These are phyloP conservation scores for Ophidiomyces ophidiicola DNA, from an alignment of 2,329 filamentous ascomycete genomes.

Conservation along the genomic window DNA sequence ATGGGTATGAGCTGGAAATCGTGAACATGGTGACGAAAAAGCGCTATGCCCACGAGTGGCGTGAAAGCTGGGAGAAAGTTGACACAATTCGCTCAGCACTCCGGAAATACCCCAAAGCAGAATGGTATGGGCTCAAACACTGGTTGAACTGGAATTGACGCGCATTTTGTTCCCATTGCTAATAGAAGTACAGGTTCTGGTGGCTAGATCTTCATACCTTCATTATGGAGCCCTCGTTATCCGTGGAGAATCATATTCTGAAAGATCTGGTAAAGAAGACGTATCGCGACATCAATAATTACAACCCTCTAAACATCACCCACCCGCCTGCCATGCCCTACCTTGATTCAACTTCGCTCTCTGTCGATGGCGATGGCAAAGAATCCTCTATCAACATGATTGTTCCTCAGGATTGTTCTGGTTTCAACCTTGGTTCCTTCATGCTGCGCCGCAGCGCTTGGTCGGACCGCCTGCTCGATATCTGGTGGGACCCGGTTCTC, in stretches of 20 bases:
- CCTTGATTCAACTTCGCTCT: constrained; percentile 62
- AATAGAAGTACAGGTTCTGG: constrained; percentile 63
- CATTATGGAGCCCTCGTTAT: constrained; percentile 91
- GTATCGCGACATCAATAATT: constrained; percentile 92
- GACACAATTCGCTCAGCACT: constrained; percentile 81
- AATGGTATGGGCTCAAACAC: constrained; percentile 56
- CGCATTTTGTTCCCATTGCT: constrained; percentile 9
- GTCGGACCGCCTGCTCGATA: constrained; percentile 81
- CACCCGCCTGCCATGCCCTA: constrained; percentile 66
- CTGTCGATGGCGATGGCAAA: constrained; percentile 63
- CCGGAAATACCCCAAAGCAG: constrained; percentile 85
- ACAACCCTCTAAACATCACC: constrained; percentile 86
- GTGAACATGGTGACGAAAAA: constrained; percentile 99
- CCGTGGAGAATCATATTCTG: constrained; percentile 83
- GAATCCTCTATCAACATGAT: constrained; percentile 72
- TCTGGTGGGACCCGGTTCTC: constrained; percentile 96
- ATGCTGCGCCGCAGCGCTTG: constrained; percentile 75
- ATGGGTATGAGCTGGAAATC: constrained; percentile 93
- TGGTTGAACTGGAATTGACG: not conserved
- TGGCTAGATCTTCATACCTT: constrained; percentile 97
- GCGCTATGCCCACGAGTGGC: constrained; percentile 95
- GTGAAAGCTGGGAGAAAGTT: constrained; percentile 98
- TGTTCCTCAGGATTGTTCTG: constrained; percentile 82
- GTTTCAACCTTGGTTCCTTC: constrained; percentile 95
- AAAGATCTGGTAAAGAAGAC: constrained; percentile 59